Percentiles rank a stretch among this genome's conserved stretches.
phyloP scores from a whole-genome alignment of 495 filamentous ascomycete species.

The Tricharina praecox region DNA sequence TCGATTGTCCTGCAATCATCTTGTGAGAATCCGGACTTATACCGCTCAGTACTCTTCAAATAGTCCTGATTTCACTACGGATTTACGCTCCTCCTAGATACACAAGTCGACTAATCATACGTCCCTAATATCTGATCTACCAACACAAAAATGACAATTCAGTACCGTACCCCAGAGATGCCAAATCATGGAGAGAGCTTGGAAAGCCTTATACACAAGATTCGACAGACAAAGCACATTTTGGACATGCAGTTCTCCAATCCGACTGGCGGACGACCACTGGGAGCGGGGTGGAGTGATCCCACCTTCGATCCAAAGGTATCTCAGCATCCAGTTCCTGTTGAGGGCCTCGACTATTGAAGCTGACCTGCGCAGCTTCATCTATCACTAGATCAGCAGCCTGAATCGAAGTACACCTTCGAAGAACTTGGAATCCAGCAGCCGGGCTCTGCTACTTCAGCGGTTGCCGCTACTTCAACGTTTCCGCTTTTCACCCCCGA shows the following conservation, averaged over 20 bases:
- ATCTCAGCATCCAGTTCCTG: no score
- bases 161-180: no score
- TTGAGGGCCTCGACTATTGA: neutral
- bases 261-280: neutral
- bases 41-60: no score
- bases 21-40: no score
- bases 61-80: no score
- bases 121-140: no score
- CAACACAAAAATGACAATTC: no score
- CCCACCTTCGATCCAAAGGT: constrained; percentile 1
- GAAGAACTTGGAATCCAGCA: constrained; percentile 6
- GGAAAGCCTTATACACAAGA: neutral
- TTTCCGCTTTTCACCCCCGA: constrained; percentile 6
- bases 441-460: constrained; percentile 6
- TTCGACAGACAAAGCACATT: neutral
- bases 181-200: no score
- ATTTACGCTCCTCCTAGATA: no score
- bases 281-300: neutral
- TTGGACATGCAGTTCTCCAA: neutral
- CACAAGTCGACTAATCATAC: no score
- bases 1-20: no score
- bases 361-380: neutral
- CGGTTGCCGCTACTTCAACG: constrained; percentile 6
- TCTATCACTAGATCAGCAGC: constrained; percentile 1
- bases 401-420: constrained; percentile 1